These are phyloP conservation scores for Penicillium olsonii DNA, from an alignment of 2,329 filamentous ascomycete species.

Conservation along the genomic window DNA sequence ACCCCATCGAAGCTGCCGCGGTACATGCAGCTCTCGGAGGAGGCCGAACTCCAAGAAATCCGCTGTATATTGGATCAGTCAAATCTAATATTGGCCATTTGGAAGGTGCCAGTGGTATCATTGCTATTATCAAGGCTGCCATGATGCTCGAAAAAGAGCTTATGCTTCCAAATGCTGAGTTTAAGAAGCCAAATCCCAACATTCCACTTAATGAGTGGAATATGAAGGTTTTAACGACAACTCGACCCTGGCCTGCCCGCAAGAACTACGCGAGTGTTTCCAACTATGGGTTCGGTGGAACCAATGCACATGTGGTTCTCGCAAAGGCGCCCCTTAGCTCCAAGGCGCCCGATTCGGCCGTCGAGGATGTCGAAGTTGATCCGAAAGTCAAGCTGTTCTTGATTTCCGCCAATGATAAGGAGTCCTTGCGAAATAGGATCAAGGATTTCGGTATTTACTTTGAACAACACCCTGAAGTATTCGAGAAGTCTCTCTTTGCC, in stretches of 20 bases:
- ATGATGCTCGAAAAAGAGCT: conserved; percentile 28
- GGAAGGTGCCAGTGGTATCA: conserved; percentile 28
- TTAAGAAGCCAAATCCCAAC: conserved; percentile 31
- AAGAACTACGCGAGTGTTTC: conserved; percentile 29
- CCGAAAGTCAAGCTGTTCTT: conserved; percentile 23
- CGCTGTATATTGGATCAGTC: conserved; percentile 27
- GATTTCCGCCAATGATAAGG: conserved; percentile 30
- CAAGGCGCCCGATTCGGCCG: conserved; percentile 7
- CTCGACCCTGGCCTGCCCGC: conserved; percentile 29
- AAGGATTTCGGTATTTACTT: conserved; percentile 29
- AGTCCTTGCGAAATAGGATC: conserved; percentile 25
- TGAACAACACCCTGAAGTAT: conserved; percentile 25
- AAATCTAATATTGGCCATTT: conserved; percentile 41
- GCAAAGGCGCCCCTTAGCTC: conserved; percentile 16
- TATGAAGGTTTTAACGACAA: conserved; percentile 23
- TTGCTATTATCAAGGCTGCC: conserved; percentile 33
- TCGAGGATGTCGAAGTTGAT: conserved; percentile 14
- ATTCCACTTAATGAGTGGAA: conserved; percentile 28
- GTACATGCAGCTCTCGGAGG: conserved; percentile 21
- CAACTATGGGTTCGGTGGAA: conserved; percentile 32
- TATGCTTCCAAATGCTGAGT: conserved; percentile 29
- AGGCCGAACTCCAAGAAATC: conserved; percentile 16
- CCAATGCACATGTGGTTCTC: conserved; percentile 32
- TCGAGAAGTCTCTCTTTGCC: conserved; percentile 25
- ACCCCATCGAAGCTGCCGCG: conserved; percentile 51